These are phyloP conservation scores for Dactylellina drechsleri DNA, from an alignment of 2,329 filamentous ascomycete species.

Conservation along the genomic window DNA sequence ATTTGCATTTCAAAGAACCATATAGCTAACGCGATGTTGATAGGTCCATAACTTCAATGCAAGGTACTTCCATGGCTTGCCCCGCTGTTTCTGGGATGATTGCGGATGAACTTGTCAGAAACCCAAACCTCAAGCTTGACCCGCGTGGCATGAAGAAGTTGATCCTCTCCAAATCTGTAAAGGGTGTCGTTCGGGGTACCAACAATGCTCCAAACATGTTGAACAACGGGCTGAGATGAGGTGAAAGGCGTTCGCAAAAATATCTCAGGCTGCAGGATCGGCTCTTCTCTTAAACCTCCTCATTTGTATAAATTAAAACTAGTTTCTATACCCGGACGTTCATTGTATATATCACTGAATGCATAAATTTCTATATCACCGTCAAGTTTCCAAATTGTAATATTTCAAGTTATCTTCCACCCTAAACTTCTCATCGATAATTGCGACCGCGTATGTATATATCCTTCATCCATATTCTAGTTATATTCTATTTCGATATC, in stretches of 20 bases:
- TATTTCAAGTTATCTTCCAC: no score
- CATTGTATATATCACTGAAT: neutral
- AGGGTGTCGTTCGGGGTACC: slow-evolving; percentile 25
- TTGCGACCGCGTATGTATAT: no score
- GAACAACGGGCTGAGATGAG: slow-evolving; percentile 40
- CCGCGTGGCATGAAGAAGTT: slow-evolving; percentile 56
- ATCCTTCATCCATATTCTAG: no score
- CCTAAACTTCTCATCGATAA: no score
- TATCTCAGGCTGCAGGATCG: neutral
- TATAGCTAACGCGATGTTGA: slow-evolving; percentile 55
- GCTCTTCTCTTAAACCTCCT: neutral
- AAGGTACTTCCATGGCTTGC: slow-evolving; percentile 66
- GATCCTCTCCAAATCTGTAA: slow-evolving; percentile 34
- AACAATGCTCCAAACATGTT: slow-evolving; percentile 46
- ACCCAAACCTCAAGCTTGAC: slow-evolving; percentile 53
- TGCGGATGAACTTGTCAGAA: slow-evolving; percentile 56
- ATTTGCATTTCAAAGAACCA: neutral
- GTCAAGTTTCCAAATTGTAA: no score
- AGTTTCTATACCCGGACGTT: no score
- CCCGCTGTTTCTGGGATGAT: slow-evolving; percentile 61
- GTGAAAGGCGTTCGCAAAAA: neutral
- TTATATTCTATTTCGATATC: no score
- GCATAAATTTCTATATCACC: no score
- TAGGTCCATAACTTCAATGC: slow-evolving; percentile 65
- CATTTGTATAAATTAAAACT: no score